Evolutionary conservation across 768 basidiomycete species (phyloP).

Genomic region (Tricholoma flavovirens): DNA sequence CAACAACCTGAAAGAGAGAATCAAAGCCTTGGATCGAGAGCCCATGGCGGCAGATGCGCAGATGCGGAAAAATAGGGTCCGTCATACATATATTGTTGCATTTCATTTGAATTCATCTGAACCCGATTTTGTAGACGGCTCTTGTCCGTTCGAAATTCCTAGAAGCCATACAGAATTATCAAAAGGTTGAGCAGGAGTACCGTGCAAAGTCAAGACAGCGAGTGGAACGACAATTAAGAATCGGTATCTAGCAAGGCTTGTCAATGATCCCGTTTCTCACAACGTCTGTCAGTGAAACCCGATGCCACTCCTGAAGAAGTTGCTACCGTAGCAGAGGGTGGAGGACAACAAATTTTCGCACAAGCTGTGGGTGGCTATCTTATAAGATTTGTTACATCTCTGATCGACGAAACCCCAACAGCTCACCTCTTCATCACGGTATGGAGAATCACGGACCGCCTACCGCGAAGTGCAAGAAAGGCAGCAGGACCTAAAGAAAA

Average conservation of each 20-base stretch:
- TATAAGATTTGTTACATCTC: conserved; percentile 2
- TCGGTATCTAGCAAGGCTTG: conserved; percentile 39
- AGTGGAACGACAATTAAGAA: conserved; percentile 71
- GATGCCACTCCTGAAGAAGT: conserved; percentile 82
- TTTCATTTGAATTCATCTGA: neutral
- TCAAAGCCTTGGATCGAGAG: conserved; percentile 45
- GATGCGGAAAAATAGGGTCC: conserved; percentile 36
- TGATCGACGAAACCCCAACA: conserved; percentile 21
- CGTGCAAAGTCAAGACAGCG: conserved; percentile 59
- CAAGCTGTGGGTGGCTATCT: conserved; percentile 47
- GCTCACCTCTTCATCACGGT: conserved; percentile 75
- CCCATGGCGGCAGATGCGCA: conserved; percentile 26
- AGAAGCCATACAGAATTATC: conserved; percentile 74
- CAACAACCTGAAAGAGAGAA: conserved; percentile 50
- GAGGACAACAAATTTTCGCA: conserved; percentile 68
- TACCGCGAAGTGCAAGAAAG: conserved; percentile 87
- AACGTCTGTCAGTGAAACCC: conserved; percentile 59
- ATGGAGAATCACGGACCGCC: conserved; percentile 75
- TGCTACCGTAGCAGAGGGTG: conserved; percentile 60
- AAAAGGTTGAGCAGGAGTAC: conserved; percentile 67
- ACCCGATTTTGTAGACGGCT: conserved; percentile 37
- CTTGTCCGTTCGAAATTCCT: conserved; percentile 64
- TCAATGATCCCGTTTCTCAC: neutral
- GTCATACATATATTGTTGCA: neutral
- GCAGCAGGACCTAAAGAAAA: conserved; percentile 78